Percentiles rank a stretch among this genome's conserved stretches.
Evolutionary conservation across 2,329 filamentous ascomycete species (phyloP).

Genomic region (Fusarium austroafricanum): DNA sequence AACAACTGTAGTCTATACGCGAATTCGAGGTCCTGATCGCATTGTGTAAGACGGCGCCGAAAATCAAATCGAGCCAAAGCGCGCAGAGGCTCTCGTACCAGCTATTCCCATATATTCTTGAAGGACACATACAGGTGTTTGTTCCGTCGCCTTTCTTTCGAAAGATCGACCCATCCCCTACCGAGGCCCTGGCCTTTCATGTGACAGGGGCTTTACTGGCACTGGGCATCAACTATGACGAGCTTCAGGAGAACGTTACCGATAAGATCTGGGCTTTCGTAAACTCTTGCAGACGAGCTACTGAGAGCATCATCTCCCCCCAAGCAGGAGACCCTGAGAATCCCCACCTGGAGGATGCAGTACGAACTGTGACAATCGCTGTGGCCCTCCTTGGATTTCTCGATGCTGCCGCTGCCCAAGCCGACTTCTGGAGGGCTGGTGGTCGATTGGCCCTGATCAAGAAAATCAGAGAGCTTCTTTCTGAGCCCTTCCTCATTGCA

Average conservation of each 20-base stretch:
- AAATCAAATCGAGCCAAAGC: conserved; percentile 75
- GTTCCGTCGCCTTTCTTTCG: conserved; percentile 84
- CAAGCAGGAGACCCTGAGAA: conserved; percentile 67
- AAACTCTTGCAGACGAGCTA: conserved; percentile 73
- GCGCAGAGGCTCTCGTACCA: conserved; percentile 84
- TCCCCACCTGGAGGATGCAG: conserved; percentile 72
- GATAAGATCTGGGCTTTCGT: conserved; percentile 79
- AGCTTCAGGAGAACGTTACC: conserved; percentile 73
- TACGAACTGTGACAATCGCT: conserved; percentile 78
- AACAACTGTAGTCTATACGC: conserved; percentile 73
- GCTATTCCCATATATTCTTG: conserved; percentile 84
- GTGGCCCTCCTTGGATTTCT: conserved; percentile 92
- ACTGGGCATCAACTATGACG: conserved; percentile 78
- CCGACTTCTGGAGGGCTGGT: conserved; percentile 81
- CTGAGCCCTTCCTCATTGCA: conserved; percentile 84
- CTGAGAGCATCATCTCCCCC: conserved; percentile 65
- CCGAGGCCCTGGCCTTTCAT: conserved; percentile 83
- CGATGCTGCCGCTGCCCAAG: conserved; percentile 80
- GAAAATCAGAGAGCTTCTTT: conserved; percentile 77
- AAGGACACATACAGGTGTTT: conserved; percentile 84
- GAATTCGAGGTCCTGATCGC: conserved; percentile 94
- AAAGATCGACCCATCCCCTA: conserved; percentile 86
- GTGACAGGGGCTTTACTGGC: conserved; percentile 85
- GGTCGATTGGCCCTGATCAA: conserved; percentile 81
- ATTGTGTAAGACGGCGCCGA: conserved; percentile 88